Evolutionary conservation across 2,329 filamentous ascomycete genomes (phyloP).

Genomic region (Colletotrichum abscissum): DNA sequence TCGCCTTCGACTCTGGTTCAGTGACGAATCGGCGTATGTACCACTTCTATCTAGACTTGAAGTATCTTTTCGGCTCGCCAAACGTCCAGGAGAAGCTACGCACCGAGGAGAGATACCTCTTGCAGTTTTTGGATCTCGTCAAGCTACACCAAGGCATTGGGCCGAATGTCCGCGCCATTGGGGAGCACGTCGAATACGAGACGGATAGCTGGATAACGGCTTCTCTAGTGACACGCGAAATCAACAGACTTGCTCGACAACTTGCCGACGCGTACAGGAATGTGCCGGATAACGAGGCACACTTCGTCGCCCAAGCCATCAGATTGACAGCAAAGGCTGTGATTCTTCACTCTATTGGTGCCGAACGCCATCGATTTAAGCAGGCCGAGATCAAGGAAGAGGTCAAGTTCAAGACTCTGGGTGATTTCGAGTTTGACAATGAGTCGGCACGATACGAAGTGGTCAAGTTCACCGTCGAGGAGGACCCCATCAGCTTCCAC

Average conservation of each 20-base stretch:
- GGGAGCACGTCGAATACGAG: conserved; percentile 98
- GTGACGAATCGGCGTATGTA: conserved; percentile 96
- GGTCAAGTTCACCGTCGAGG: conserved; percentile 89
- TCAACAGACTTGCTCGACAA: conserved; percentile 90
- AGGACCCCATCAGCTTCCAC: conserved; percentile 95
- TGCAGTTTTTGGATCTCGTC: conserved; percentile 95
- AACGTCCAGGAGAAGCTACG: conserved; percentile 89
- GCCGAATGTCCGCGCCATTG: conserved; percentile 89
- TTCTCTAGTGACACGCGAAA: conserved; percentile 91
- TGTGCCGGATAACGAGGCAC: conserved; percentile 71
- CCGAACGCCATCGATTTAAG: conserved; percentile 87
- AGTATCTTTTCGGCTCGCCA: conserved; percentile 88
- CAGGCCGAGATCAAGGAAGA: conserved; percentile 90
- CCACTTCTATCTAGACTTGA: conserved; percentile 95
- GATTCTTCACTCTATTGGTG: conserved; percentile 89
- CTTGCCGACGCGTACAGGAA: conserved; percentile 88
- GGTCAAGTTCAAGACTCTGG: conserved; percentile 81
- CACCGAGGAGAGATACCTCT: conserved; percentile 84
- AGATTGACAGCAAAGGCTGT: conserved; percentile 82
- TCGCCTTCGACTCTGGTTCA: conserved; percentile 93
- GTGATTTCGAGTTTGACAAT: conserved; percentile 83
- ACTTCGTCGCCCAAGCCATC: conserved; percentile 77
- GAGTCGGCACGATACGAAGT: conserved; percentile 70
- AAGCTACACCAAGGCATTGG: conserved; percentile 98
- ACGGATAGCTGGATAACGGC: conserved; percentile 98